These are phyloP conservation scores for Fistulifera pelliculosa DNA, from an alignment of 108 stramenopile genomes.

Conservation along the genomic window DNA sequence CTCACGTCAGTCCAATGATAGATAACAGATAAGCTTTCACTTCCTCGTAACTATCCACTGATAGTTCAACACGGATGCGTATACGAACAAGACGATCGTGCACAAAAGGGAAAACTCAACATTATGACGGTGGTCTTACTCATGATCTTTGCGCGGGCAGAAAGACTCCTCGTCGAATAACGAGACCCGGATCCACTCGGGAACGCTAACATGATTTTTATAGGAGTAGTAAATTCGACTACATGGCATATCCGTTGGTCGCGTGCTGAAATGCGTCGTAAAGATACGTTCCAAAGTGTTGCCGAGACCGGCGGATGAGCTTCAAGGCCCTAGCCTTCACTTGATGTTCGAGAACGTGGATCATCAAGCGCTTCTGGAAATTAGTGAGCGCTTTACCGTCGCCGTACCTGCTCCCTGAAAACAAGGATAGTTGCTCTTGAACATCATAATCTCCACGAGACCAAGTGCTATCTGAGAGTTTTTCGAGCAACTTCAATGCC, in stretches of 20 bases:
- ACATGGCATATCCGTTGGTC: constrained; percentile 50
- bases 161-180: too few relatives aligned
- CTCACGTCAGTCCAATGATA: too few relatives aligned
- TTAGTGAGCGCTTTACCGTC: constrained; percentile 59
- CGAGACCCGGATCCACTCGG: too few relatives aligned
- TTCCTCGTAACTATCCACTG: too few relatives aligned
- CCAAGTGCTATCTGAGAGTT: constrained; percentile 80
- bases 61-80: too few relatives aligned
- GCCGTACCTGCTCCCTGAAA: constrained; percentile 78
- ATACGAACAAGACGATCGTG: too few relatives aligned
- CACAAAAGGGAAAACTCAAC: too few relatives aligned
- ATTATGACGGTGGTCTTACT: too few relatives aligned
- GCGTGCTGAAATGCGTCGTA: constrained; percentile 54
- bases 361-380: constrained; percentile 77
- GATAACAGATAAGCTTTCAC: too few relatives aligned
- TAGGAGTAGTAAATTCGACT: too few relatives aligned
- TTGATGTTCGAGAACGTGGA: constrained; percentile 57
- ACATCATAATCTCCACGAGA: constrained; percentile 98
- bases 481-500: constrained; percentile 72
- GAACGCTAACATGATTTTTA: too few relatives aligned
- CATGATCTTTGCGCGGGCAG: too few relatives aligned
- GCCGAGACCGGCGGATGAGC: constrained; percentile 48
- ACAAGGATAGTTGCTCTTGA: constrained; percentile 90
- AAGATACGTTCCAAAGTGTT: constrained; percentile 55
- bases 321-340: constrained; percentile 52